These are phyloP conservation scores for Ophiostoma perfectum DNA, from an alignment of 2,329 filamentous ascomycete species.

Conservation along the genomic window DNA sequence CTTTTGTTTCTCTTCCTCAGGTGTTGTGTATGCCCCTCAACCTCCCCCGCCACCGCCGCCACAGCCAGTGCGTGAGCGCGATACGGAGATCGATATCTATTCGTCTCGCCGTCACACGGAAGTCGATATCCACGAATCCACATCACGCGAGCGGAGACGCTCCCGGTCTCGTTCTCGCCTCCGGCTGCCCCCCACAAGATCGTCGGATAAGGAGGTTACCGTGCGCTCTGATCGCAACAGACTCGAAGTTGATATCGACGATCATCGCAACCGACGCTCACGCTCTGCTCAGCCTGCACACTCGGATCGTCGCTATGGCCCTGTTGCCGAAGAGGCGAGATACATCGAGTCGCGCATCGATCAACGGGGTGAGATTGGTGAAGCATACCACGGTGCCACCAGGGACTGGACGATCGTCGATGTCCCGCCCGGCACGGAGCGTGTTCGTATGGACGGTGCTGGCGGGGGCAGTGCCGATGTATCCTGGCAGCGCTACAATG, in stretches of 20 bases:
- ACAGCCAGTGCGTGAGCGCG: conserved; percentile 36
- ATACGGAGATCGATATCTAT: conserved; percentile 59
- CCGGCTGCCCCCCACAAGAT: conserved; percentile 28
- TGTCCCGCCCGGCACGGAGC: conserved; percentile 75
- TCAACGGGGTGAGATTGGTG: conserved; percentile 60
- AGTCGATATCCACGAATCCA: conserved; percentile 44
- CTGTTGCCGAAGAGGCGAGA: conserved; percentile 61
- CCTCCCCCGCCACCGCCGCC: conserved; percentile 38
- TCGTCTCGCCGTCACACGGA: conserved; percentile 51
- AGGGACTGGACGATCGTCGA: conserved; percentile 78
- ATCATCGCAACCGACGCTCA: conserved; percentile 23
- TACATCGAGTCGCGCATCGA: conserved; percentile 55
- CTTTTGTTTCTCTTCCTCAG: conserved; percentile 34
- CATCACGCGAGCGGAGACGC: conserved; percentile 35
- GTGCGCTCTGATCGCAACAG: conserved; percentile 53
- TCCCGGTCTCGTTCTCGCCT: conserved; percentile 29
- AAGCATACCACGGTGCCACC: conserved; percentile 68
- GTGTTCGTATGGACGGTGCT: conserved; percentile 73
- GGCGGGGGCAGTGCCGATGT: conserved; percentile 72
- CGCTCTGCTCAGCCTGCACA: conserved; percentile 41
- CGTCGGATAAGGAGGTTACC: conserved; percentile 60
- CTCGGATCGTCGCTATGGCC: conserved; percentile 33
- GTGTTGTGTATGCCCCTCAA: conserved; percentile 36
- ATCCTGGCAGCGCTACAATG: conserved; percentile 73
- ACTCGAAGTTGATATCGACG: conserved; percentile 42